A percentile compares a stretch with the other conserved stretches of the same genome.
Conservation (phyloP, 2,329 filamentous ascomycete species). For the Exophiala sideris region DNA sequence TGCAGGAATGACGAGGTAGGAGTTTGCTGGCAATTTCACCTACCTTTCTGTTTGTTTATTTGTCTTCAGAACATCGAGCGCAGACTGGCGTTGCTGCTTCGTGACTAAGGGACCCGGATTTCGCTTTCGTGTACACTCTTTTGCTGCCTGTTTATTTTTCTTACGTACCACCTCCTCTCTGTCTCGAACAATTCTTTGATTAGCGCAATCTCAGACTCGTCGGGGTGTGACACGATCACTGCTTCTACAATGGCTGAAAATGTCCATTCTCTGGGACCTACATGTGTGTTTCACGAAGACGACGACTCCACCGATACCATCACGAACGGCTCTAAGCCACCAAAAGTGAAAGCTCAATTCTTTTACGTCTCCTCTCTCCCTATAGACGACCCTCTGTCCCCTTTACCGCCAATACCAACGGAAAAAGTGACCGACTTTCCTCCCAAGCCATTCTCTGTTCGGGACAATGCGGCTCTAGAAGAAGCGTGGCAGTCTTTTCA, state of each 20-base stretch:
- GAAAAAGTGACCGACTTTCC: constrained; percentile 51
- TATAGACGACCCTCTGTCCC: constrained; percentile 83
- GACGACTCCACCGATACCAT: constrained; percentile 4
- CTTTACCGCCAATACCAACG: constrained; percentile 55
- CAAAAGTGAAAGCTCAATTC: constrained; percentile 64
- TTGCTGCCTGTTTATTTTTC: too few relatives aligned
- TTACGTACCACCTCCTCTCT: too few relatives aligned
- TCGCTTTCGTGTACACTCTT: too few relatives aligned
- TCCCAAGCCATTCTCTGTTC: constrained; percentile 72
- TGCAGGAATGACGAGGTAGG: constrained; percentile 1
- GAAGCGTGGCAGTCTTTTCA: constrained; percentile 67
- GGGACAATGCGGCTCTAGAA: constrained; percentile 77
- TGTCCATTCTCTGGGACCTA: constrained; percentile 59
- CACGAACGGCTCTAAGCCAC: constrained; percentile 48
- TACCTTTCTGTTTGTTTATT: not conserved
- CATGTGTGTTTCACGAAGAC: constrained; percentile 50
- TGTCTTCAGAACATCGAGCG: not conserved
- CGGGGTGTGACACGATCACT: too few relatives aligned
- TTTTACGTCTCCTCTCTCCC: constrained; percentile 81
- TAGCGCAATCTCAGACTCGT: too few relatives aligned
- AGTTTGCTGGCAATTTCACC: constrained; percentile 2
- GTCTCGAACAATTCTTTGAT: too few relatives aligned
- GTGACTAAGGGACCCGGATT: too few relatives aligned
- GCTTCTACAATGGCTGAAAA: constrained; percentile 38
- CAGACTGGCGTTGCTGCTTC: too few relatives aligned